These are phyloP conservation scores for Naganishia kalamii DNA, from an alignment of 768 basidiomycete species.

Conservation along the genomic window DNA sequence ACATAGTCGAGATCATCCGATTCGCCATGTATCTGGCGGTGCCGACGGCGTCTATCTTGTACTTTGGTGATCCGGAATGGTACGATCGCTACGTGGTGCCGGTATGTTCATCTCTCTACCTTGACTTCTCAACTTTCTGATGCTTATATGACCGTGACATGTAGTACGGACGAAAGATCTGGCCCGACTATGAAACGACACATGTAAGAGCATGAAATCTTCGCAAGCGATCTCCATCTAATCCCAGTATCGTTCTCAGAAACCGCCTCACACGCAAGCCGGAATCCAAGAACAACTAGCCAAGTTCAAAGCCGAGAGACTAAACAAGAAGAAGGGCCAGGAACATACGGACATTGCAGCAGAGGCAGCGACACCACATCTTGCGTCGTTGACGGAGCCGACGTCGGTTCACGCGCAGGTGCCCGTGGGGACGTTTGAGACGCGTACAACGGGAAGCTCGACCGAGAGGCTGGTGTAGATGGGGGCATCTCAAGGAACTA, in stretches of 20 bases:
- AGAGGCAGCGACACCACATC: not conserved
- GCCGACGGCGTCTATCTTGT: slow-evolving; percentile 16
- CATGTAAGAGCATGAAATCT: no score
- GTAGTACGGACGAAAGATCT: slow-evolving; percentile 20
- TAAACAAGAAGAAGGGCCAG: not conserved
- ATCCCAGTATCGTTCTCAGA: not conserved
- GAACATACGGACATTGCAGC: not conserved
- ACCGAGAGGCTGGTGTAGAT: no score
- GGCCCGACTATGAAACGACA: slow-evolving; percentile 23
- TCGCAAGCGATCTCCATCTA: no score
- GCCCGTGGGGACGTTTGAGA: no score
- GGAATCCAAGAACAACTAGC: slow-evolving; percentile 23
- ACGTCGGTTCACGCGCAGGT: not conserved
- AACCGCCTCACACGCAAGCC: slow-evolving; percentile 21
- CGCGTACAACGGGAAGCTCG: no score
- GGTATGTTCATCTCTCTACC: not conserved
- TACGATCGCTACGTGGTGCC: slow-evolving; percentile 23
- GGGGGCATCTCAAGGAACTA: no score
- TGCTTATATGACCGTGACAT: not conserved
- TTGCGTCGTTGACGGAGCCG: not conserved
- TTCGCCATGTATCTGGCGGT: slow-evolving; percentile 21
- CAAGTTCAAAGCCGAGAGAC: slow-evolving; percentile 12
- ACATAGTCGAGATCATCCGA: slow-evolving; percentile 18
- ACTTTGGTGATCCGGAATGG: slow-evolving; percentile 23
- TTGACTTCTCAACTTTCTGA: not conserved